A percentile compares a stretch with the other conserved stretches of the same genome.
Evolutionary conservation across 2,329 filamentous ascomycete species (phyloP).

Genomic region (Hyphodiscus sp.): DNA sequence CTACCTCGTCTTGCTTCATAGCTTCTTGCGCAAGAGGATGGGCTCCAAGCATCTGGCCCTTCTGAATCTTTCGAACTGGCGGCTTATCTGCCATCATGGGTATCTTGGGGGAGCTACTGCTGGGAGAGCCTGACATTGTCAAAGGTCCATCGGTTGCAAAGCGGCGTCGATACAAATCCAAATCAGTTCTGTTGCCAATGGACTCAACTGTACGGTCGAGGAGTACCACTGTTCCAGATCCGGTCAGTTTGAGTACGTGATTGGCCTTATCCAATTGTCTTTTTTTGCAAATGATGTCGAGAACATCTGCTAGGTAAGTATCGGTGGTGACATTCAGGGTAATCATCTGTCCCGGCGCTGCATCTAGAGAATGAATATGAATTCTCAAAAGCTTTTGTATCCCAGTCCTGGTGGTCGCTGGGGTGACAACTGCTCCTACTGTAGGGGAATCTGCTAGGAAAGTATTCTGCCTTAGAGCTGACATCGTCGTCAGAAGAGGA

Average conservation of each 20-base stretch:
- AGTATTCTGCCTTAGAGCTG: slow-evolving; percentile 44
- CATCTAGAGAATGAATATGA: slow-evolving; percentile 63
- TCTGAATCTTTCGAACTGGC: slow-evolving; percentile 41
- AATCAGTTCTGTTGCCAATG: slow-evolving; percentile 65
- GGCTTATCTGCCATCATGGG: slow-evolving; percentile 38
- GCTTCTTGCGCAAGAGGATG: slow-evolving; percentile 63
- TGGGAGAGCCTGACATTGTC: slow-evolving; percentile 61
- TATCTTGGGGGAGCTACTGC: slow-evolving; percentile 59
- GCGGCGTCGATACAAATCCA: slow-evolving; percentile 68
- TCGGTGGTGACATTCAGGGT: slow-evolving; percentile 73
- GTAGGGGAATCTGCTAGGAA: slow-evolving; percentile 52
- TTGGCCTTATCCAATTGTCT: slow-evolving; percentile 72
- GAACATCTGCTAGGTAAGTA: slow-evolving; percentile 75
- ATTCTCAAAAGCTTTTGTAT: slow-evolving; percentile 67
- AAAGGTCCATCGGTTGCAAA: slow-evolving; percentile 70
- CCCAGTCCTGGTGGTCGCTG: slow-evolving; percentile 38
- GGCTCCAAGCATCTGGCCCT: slow-evolving; percentile 49
- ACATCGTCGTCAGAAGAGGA: slow-evolving; percentile 53
- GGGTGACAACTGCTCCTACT: slow-evolving; percentile 24
- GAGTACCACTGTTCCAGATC: slow-evolving; percentile 67
- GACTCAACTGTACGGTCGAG: slow-evolving; percentile 74
- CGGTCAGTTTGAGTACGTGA: slow-evolving; percentile 71
- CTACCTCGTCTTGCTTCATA: slow-evolving; percentile 52
- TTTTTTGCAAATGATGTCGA: slow-evolving; percentile 71
- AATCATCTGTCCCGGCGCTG: slow-evolving; percentile 65